Base-by-base conservation (phyloP, 1,139 yeast species). In the Eremothecium gossypii region DNA sequence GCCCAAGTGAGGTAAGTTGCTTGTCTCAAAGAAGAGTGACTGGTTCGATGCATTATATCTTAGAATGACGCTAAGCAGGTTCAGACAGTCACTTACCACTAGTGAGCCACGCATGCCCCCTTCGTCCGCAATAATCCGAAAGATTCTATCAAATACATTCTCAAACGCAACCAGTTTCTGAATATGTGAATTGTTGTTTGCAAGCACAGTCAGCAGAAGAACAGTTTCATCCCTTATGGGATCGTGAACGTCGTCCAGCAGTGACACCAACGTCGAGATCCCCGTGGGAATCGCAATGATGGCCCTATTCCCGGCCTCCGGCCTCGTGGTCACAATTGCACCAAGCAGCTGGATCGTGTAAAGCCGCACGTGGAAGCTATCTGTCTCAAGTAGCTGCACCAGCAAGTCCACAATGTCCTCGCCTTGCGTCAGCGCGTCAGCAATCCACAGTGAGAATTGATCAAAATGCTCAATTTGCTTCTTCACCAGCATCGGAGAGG, bases 151-250 rank as follows among this genome's bases (percentile, higher is more conserved):
- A 58, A 91, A 89, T 0, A 95, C 83, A 50, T 86, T 89, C 60
- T 91, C 97, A 58, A 93, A 93, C 0, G 95, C 98, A 11, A 91
- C 95, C 17, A 91, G 68, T 58, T 89, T 89, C 60, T 93, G 98
- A 33, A 91, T 80, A 58, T 86, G 93, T 49, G 80, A 77, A 54
- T 87, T 86, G 47, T 83, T 83, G 51, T 82, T 80, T 7, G 79
- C 95, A 2, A 91, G 70, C 5, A 89, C 81, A 79, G 83, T 79
- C 42, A 93, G 68, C n/a, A 93, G 68, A 38, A 91, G 64, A 38
- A 89, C 80, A 1, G 94, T 79, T 61, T 91, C 94, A 58, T 89
- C 89, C 54, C 96, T 70, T 11, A 93, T 77, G n/a, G 93, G 95
- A 49, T 91, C 98, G 52, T 84, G 79, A 1, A 68, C 57, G 52